Evolutionary conservation across 176 grass and related monocot species (phyloP).

Genomic region (Pontederia crassipes): DNA sequence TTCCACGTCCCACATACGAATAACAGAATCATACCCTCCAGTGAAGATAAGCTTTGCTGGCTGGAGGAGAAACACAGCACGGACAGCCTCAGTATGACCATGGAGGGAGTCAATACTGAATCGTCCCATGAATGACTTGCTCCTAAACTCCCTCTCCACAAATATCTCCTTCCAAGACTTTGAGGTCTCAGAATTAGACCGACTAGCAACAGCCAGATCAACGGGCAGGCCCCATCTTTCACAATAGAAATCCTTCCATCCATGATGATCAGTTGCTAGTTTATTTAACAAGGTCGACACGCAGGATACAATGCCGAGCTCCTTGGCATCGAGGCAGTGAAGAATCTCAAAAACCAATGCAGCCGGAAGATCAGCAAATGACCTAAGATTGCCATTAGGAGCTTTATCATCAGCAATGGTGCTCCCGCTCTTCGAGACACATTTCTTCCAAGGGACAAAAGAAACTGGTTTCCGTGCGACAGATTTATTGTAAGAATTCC

Average conservation of each 20-base stretch:
- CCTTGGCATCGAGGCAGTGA: conserved; percentile 67
- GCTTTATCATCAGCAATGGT: conserved; percentile 10
- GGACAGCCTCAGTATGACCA: conserved; percentile 74
- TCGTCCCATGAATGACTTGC: conserved; percentile 72
- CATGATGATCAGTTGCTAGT: conserved; percentile 71
- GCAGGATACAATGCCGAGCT: conserved; percentile 76
- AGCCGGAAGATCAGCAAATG: conserved; percentile 60
- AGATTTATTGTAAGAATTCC: conserved; percentile 24
- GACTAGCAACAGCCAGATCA: not conserved
- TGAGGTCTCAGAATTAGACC: conserved; percentile 12
- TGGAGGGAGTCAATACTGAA: conserved; percentile 59
- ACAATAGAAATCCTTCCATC: conserved; percentile 89
- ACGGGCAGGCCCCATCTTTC: conserved; percentile 57
- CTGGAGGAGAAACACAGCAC: conserved; percentile 53
- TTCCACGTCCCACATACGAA: conserved; percentile 91
- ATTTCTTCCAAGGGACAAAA: conserved; percentile 15
- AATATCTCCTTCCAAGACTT: conserved; percentile 78
- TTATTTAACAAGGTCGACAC: conserved; percentile 55
- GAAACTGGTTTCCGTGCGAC: conserved; percentile 21
- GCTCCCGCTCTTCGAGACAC: conserved; percentile 22
- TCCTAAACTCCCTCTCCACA: conserved; percentile 67
- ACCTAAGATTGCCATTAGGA: conserved; percentile 12
- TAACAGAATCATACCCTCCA: conserved; percentile 58
- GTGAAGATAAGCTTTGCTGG: conserved; percentile 73
- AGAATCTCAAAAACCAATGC: conserved; percentile 75